A percentile compares a stretch with the other conserved stretches of the same genome.
These are phyloP conservation scores for Tricholoma flavovirens DNA, from an alignment of 768 basidiomycete species.

Conservation along the genomic window DNA sequence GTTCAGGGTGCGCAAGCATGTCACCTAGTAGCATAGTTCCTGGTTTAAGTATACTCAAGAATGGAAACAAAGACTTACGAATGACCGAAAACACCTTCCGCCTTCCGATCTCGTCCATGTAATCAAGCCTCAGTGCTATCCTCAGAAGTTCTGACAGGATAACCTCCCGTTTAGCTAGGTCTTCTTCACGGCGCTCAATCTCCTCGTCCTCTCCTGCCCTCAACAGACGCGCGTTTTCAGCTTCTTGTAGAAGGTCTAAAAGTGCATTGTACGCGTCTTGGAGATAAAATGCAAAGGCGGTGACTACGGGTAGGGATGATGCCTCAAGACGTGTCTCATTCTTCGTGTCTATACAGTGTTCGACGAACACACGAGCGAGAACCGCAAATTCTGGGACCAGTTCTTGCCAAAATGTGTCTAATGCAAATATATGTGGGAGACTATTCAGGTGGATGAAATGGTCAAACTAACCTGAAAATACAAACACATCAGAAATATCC, in stretches of 20 bases:
- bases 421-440: neutral
- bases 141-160: conserved; percentile 76
- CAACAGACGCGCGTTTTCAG: conserved; percentile 30
- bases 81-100: conserved; percentile 87
- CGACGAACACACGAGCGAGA: conserved; percentile 80
- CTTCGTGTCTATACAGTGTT: conserved; percentile 61
- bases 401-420: conserved; percentile 70
- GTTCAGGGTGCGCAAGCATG: conserved; percentile 78
- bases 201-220: conserved; percentile 36
- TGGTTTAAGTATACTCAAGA: neutral
- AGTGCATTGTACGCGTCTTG: conserved; percentile 72
- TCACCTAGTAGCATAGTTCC: conserved; percentile 44
- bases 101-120: conserved; percentile 90
- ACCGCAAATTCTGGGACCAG: conserved; percentile 79
- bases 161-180: conserved; percentile 59
- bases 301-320: conserved; percentile 79
- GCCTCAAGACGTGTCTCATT: conserved; percentile 65
- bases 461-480: conserved; percentile 59
- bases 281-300: conserved; percentile 79
- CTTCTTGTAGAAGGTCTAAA: conserved; percentile 34
- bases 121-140: conserved; percentile 81
- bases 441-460: neutral
- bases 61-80: conserved; percentile 41
- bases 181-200: conserved; percentile 48
- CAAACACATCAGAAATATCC: conserved; percentile 63